Evolutionary conservation across 495 filamentous ascomycete genomes (phyloP).

Genomic region (Penicillium angulare): DNA sequence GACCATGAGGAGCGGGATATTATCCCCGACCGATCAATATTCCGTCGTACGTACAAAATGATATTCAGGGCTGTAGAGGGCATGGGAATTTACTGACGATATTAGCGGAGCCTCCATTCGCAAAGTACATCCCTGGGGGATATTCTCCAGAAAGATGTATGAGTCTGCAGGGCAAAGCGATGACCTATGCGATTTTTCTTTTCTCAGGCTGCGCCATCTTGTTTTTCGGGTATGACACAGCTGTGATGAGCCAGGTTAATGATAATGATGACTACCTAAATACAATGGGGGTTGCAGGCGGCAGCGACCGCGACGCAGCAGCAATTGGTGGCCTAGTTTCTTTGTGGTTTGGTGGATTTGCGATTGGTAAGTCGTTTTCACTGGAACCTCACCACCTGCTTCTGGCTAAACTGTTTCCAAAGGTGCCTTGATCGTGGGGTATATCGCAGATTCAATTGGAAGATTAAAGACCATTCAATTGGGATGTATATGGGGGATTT

Average conservation of each 20-base stretch:
- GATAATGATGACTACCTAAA: constrained; percentile 33
- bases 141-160: constrained; percentile 25
- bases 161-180: constrained; percentile 17
- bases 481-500: constrained; percentile 44
- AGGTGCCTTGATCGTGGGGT: constrained; percentile 13
- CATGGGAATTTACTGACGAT: too few relatives aligned
- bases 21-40: too few relatives aligned
- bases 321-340: constrained; percentile 26
- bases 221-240: constrained; percentile 40
- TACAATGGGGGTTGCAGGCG: constrained; percentile 17
- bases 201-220: constrained; percentile 28
- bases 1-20: too few relatives aligned
- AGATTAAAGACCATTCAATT: constrained; percentile 48
- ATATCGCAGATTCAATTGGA: constrained; percentile 43
- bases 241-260: constrained; percentile 41
- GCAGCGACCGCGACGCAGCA: constrained; percentile 20
- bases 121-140: constrained; percentile 22
- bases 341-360: constrained; percentile 28
- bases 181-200: constrained; percentile 21
- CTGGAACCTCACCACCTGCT: neutral
- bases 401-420: neutral
- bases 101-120: constrained; percentile 15
- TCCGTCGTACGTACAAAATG: too few relatives aligned
- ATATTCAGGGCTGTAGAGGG: too few relatives aligned
- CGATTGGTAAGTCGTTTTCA: constrained; percentile 6